Evolutionary conservation across 2,329 filamentous ascomycete genomes (phyloP), one percentile per base, ranked within the genome.

Genomic region (Ilyonectria sp.): DNA sequence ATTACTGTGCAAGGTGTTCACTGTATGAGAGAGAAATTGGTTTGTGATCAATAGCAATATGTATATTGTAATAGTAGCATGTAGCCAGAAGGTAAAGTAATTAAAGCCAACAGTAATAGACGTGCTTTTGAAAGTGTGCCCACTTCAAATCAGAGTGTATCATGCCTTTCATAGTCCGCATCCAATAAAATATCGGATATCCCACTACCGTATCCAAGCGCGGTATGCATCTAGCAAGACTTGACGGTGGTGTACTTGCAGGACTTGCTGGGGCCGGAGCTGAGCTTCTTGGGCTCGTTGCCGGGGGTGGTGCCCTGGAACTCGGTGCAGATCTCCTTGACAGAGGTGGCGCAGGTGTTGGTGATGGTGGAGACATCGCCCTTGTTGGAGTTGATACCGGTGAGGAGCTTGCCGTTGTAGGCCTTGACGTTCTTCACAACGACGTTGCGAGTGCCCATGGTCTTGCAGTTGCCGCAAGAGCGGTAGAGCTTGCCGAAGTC

Each of bases 251-350:
- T 59, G 71, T 74, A 75, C 60, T 68, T 71, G 72, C 72, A 75
- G n/a, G 23, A 23, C 23, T 23, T 23, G 72, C 72, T 74, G 54
- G 53, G 17, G 10, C 72, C 72, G n/a, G 70, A 71, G 33, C 67
- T 35, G 19, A 74, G 49, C 72, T 72, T 46, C 72, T 74, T 74
- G 54, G 72, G 72, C 70, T 74, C 72, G 46, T 74, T 71, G n/a
- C 72, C 72, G n/a, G 72, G 72, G 13, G 59, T 63, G 50, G 59
- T 63, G 26, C 64, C 64, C 59, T 63, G 37, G 64, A n/a, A 67
- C 59, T 67, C 64, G 6, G 59, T 59, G 64, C 64, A 67, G 59
- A 67, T 55, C 53, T 67, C 54, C 59, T 67, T 67, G 53, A 67
- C 64, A 15, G 64, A 67, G 53, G 53, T 58, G 23, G 64, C 64